These are phyloP conservation scores for Pleurotus djamor DNA, from an alignment of 768 basidiomycete species.

Conservation along the genomic window DNA sequence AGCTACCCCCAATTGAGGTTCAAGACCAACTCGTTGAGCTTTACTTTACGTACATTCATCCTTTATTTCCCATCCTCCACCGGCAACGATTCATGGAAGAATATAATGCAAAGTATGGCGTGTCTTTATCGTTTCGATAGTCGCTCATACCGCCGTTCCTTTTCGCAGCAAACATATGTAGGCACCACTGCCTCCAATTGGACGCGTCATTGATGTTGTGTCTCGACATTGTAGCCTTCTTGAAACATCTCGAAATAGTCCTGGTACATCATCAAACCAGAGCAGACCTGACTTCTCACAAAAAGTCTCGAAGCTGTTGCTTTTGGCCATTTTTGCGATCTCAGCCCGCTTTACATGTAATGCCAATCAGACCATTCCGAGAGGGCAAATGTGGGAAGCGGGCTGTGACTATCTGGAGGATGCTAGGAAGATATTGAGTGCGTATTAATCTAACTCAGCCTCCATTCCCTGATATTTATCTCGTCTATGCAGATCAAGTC, in stretches of 20 bases:
- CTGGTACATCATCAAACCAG: slow-evolving; percentile 24
- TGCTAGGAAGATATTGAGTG: slow-evolving; percentile 66
- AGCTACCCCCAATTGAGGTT: slow-evolving; percentile 56
- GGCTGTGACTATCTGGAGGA: slow-evolving; percentile 61
- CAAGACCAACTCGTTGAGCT: slow-evolving; percentile 71
- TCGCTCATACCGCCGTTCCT: not conserved
- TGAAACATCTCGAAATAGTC: slow-evolving; percentile 16
- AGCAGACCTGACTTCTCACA: slow-evolving; percentile 57
- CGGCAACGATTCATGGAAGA: slow-evolving; percentile 67
- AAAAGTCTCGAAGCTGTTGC: slow-evolving; percentile 62
- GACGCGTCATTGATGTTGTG: not conserved
- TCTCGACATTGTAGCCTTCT: slow-evolving; percentile 17
- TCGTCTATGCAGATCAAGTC: slow-evolving; percentile 28
- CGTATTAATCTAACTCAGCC: slow-evolving; percentile 12
- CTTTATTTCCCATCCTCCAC: slow-evolving; percentile 80
- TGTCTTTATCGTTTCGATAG: not conserved
- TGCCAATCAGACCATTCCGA: slow-evolving; percentile 39
- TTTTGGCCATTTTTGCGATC: slow-evolving; percentile 81
- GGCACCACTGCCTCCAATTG: not conserved
- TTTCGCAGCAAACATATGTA: not conserved
- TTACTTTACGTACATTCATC: slow-evolving; percentile 85
- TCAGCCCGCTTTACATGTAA: slow-evolving; percentile 70
- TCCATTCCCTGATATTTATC: not conserved
- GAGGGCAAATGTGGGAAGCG: slow-evolving; percentile 68
- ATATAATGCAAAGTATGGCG: slow-evolving; percentile 49